phyloP scores from a whole-genome alignment of 2,329 filamentous ascomycete species.

The Fusarium acutatum region DNA sequence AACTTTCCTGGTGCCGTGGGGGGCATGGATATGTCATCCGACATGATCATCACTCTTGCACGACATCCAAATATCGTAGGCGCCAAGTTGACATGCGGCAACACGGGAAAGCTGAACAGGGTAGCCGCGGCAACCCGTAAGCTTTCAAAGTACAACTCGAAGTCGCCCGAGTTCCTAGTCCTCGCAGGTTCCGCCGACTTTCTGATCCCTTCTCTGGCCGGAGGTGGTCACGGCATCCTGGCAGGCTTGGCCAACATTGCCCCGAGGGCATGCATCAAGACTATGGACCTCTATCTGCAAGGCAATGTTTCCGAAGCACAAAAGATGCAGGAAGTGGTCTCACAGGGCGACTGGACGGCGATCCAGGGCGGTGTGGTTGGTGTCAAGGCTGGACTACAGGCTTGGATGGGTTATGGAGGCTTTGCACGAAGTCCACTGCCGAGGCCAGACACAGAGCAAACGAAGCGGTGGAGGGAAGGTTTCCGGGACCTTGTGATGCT shows the following conservation, averaged over 20 bases:
- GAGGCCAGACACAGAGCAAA: constrained; percentile 59
- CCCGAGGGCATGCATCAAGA: constrained; percentile 70
- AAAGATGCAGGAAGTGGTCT: constrained; percentile 70
- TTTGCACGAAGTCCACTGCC: constrained; percentile 45
- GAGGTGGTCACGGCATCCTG: constrained; percentile 75
- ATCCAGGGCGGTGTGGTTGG: constrained; percentile 77
- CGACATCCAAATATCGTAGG: constrained; percentile 73
- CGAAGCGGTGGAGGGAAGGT: constrained; percentile 62
- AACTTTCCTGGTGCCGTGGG: constrained; percentile 73
- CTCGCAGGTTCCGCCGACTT: constrained; percentile 80
- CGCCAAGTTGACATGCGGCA: constrained; percentile 75
- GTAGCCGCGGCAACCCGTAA: constrained; percentile 66
- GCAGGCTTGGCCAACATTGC: constrained; percentile 77
- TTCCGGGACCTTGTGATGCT: constrained; percentile 61
- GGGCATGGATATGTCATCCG: constrained; percentile 71
- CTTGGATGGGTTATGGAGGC: constrained; percentile 75
- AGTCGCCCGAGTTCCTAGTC: constrained; percentile 65
- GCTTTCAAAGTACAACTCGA: constrained; percentile 22
- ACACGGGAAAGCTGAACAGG: constrained; percentile 74
- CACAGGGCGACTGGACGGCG: constrained; percentile 75
- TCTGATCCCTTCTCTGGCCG: constrained; percentile 72
- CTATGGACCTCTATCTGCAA: constrained; percentile 66
- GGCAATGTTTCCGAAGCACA: constrained; percentile 68
- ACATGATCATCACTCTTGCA: constrained; percentile 66
- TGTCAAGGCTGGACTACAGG: constrained; percentile 73